A percentile compares a stretch with the other conserved stretches of the same genome.
Conservation (phyloP, 176 grass and related monocot species). For the Aegilops longissima region DNA sequence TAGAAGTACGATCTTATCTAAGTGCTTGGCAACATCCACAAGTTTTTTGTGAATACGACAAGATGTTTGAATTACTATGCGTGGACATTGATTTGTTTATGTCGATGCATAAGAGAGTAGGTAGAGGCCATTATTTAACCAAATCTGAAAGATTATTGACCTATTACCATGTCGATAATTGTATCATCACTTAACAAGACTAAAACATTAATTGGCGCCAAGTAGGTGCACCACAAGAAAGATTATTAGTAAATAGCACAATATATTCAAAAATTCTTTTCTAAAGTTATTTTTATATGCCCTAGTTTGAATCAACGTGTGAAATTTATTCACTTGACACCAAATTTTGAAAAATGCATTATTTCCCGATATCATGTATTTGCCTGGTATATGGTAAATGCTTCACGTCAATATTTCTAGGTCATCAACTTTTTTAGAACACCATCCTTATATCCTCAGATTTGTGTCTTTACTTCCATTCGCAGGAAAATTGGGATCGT, state of each 20-base stretch:
- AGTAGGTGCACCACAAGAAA: background rate
- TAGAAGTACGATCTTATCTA: too few species aligned
- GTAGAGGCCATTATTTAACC: background rate
- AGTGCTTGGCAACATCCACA: background rate
- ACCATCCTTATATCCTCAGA: conserved; percentile 1
- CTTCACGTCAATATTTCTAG: background rate
- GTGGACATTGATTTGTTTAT: background rate
- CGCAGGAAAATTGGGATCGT: conserved; percentile 63
- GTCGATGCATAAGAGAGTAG: background rate
- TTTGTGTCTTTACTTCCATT: conserved; percentile 7
- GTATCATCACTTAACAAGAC: background rate
- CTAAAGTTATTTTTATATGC: background rate
- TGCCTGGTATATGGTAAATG: background rate
- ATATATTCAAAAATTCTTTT: background rate
- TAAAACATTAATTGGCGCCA: background rate
- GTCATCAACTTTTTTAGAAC: background rate
- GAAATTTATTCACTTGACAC: background rate
- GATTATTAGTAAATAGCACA: background rate
- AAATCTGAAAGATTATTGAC: background rate
- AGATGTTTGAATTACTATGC: background rate
- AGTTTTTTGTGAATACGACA: background rate
- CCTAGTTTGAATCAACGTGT: background rate
- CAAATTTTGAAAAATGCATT: too few species aligned
- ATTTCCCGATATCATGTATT: too few species aligned
- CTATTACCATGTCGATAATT: background rate